A percentile compares a stretch with the other conserved stretches of the same genome.
Evolutionary conservation across 192 early-diverging fungal species (phyloP).

Genomic region (Fimicolochytrium jonesii): DNA sequence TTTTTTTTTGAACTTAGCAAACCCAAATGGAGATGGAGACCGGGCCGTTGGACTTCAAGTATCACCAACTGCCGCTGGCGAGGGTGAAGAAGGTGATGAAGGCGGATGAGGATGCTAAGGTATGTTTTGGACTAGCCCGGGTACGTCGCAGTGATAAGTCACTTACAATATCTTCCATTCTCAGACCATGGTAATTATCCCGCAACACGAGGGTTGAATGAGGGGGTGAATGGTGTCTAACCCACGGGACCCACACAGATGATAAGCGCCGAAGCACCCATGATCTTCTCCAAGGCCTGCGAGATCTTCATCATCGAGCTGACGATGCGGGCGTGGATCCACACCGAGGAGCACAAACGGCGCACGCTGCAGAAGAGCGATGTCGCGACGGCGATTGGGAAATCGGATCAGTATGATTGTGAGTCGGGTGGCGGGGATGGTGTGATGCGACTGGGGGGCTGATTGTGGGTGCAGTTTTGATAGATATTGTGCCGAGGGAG

Average conservation of each 20-base stretch:
- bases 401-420: constrained; percentile 93
- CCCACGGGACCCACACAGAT: constrained; percentile 38
- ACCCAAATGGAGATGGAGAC: constrained; percentile 25
- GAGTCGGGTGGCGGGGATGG: constrained; percentile 3
- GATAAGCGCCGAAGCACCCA: constrained; percentile 79
- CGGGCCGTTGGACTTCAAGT: constrained; percentile 80
- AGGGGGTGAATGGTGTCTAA: too few species aligned
- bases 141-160: too few species aligned
- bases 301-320: constrained; percentile 96
- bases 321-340: constrained; percentile 68
- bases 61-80: constrained; percentile 86
- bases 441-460: not conserved
- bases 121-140: constrained; percentile 17
- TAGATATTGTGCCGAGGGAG: constrained; percentile 94
- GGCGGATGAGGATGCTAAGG: constrained; percentile 92
- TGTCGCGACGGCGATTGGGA: constrained; percentile 80
- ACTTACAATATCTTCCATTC: not conserved
- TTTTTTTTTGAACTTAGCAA: constrained; percentile 3
- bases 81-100: constrained; percentile 99
- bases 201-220: too few species aligned
- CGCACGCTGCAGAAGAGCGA: constrained; percentile 91
- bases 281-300: constrained; percentile 93
- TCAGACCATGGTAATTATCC: constrained; percentile 27
- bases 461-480: constrained; percentile 54
- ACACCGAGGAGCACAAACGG: constrained; percentile 95